Conservation (phyloP, 2,329 filamentous ascomycete genomes). For the Aspergillus floridensis region DNA sequence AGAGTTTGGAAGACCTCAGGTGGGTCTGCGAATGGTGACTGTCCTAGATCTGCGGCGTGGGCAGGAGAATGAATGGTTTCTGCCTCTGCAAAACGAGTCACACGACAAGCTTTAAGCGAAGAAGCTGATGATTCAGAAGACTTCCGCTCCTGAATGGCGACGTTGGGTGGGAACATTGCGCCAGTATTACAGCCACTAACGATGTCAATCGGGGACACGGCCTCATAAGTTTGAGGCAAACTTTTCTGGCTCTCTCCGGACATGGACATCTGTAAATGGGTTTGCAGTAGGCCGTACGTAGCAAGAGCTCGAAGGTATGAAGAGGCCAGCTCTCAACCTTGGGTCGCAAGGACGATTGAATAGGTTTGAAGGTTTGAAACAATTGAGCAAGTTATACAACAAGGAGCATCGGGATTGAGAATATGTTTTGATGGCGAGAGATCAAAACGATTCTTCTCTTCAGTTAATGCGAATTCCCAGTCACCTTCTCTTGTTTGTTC, state of each 20-base stretch:
- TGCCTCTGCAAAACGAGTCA: conserved; percentile 63
- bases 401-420: not conserved
- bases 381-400: not conserved
- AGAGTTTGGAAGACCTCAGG: conserved; percentile 50
- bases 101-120: conserved; percentile 53
- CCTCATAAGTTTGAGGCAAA: conserved; percentile 33
- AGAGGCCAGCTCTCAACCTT: conserved; percentile 38
- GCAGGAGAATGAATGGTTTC: conserved; percentile 63
- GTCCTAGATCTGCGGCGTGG: conserved; percentile 44
- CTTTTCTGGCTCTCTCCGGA: conserved; percentile 24
- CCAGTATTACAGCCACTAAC: conserved; percentile 32
- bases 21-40: conserved; percentile 54
- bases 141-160: conserved; percentile 24
- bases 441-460: too few relatives aligned
- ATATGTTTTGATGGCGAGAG: too few relatives aligned
- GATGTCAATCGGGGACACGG: conserved; percentile 41
- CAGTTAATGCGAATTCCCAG: too few relatives aligned
- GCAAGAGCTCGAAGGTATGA: conserved; percentile 17
- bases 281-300: not conserved
- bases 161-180: conserved; percentile 28
- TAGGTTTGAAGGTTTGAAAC: not conserved
- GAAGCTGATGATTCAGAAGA: conserved; percentile 33
- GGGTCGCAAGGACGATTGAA: not conserved
- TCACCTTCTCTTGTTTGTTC: not conserved
- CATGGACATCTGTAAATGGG: conserved; percentile 22